A percentile compares a stretch with the other conserved stretches of the same genome.
phyloP scores from a whole-genome alignment of 352 stramenopile species.

The Paralagenidium karlingii region DNA sequence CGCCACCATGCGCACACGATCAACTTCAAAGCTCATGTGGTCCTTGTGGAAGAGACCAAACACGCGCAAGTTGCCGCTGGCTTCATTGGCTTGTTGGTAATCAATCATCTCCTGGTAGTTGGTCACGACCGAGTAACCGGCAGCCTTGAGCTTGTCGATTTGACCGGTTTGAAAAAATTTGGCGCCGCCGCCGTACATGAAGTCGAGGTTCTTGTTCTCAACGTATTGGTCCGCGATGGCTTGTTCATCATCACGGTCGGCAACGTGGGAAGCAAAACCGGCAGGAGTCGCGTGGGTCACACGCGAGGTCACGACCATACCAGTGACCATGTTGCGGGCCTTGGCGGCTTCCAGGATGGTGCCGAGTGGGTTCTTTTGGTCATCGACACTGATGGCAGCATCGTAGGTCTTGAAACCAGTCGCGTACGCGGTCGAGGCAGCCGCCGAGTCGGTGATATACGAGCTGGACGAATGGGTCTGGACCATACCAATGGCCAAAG shows the following conservation, averaged over 20 bases:
- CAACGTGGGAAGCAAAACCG: slow-evolving; percentile 35
- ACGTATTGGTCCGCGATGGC: slow-evolving; percentile 47
- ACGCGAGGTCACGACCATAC: slow-evolving; percentile 53
- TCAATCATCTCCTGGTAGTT: slow-evolving; percentile 39
- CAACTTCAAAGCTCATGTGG: slow-evolving; percentile 63
- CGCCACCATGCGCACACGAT: slow-evolving; percentile 19
- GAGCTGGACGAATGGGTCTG: slow-evolving; percentile 50
- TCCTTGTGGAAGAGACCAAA: slow-evolving; percentile 45
- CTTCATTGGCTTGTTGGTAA: slow-evolving; percentile 33
- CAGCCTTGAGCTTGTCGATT: slow-evolving; percentile 20
- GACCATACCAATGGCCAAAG: slow-evolving; percentile 33
- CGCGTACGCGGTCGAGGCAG: slow-evolving; percentile 35
- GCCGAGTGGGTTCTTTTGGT: slow-evolving; percentile 33
- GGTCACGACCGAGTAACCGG: slow-evolving; percentile 32
- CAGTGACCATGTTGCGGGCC: slow-evolving; percentile 43
- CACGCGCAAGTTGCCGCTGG: slow-evolving; percentile 27
- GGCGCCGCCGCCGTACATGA: slow-evolving; percentile 33
- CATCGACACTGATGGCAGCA: slow-evolving; percentile 36
- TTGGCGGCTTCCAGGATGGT: slow-evolving; percentile 55
- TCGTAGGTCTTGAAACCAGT: slow-evolving; percentile 61
- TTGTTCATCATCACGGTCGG: slow-evolving; percentile 35
- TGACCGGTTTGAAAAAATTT: slow-evolving; percentile 37
- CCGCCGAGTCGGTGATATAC: slow-evolving; percentile 55
- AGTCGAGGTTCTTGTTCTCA: slow-evolving; percentile 56
- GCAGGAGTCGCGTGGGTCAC: slow-evolving; percentile 50